Percentiles rank a stretch among this genome's conserved stretches.
Conservation (phyloP, 306 rosid species). For the Corylus avellana region DNA sequence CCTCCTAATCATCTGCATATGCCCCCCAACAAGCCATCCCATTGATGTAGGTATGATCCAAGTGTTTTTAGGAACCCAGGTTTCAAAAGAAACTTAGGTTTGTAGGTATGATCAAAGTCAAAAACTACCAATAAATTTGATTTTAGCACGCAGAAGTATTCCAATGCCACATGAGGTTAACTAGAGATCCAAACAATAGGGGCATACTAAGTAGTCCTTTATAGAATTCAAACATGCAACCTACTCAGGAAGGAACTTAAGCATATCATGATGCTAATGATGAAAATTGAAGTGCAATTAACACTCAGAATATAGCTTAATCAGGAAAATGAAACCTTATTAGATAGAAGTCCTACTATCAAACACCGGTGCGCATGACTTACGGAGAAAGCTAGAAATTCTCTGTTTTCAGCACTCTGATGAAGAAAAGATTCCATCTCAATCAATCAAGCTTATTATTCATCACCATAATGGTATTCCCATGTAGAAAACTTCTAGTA, state of each 20-base stretch:
- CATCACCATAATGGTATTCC: neutral
- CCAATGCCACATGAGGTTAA: neutral
- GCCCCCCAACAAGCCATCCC: neutral
- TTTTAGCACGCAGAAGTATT: neutral
- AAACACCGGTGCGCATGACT: neutral
- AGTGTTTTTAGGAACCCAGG: neutral
- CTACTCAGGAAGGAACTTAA: neutral
- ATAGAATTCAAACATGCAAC: neutral
- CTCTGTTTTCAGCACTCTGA: neutral
- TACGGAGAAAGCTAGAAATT: neutral
- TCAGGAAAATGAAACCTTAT: neutral
- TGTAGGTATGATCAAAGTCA: neutral
- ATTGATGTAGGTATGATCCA: neutral
- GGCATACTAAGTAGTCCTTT: neutral
- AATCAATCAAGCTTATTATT: neutral
- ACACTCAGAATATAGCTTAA: neutral
- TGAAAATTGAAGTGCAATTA: neutral
- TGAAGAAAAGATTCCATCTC: neutral
- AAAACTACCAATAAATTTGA: neutral
- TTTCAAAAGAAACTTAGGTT: neutral
- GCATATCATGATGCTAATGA: neutral
- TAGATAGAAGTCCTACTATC: neutral
- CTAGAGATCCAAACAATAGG: neutral
- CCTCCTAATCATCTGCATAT: neutral
- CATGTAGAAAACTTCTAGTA: neutral